Conservation (phyloP, 805 yeast species). For the Sugiyamaella chiloensis region DNA sequence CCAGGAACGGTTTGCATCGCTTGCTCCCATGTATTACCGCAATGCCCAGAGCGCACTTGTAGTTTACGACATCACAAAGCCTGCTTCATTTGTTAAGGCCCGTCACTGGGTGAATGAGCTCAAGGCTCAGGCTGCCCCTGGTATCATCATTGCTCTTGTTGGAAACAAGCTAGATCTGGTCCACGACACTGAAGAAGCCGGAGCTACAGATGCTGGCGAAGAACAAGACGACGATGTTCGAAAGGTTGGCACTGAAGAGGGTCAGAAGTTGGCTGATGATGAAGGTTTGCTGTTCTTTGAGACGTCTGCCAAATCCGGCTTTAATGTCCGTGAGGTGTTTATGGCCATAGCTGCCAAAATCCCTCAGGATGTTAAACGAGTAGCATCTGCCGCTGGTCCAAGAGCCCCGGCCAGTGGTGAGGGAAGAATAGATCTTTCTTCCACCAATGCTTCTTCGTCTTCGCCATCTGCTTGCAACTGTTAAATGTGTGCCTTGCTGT, state of each 20-base stretch:
- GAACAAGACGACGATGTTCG: slow-evolving; percentile 42
- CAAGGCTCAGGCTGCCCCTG: slow-evolving; percentile 92
- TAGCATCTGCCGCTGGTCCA: slow-evolving; percentile 4
- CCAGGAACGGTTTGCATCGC: slow-evolving; percentile 91
- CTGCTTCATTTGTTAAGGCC: slow-evolving; percentile 91
- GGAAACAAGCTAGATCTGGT: slow-evolving; percentile 89
- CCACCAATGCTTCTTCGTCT: not conserved
- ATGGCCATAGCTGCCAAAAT: slow-evolving; percentile 84
- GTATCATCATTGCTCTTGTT: slow-evolving; percentile 86
- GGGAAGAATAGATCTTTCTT: slow-evolving; percentile 19
- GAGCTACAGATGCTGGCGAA: slow-evolving; percentile 22
- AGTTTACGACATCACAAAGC: slow-evolving; percentile 92
- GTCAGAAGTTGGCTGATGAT: slow-evolving; percentile 81
- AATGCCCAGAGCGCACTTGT: slow-evolving; percentile 97
- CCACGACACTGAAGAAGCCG: slow-evolving; percentile 28
- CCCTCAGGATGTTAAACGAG: slow-evolving; percentile 47
- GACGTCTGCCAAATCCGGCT: slow-evolving; percentile 77
- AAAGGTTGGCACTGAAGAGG: slow-evolving; percentile 84
- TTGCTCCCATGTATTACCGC: slow-evolving; percentile 96
- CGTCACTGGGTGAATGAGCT: slow-evolving; percentile 97
- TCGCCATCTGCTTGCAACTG: slow-evolving; percentile 19
- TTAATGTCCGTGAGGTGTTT: slow-evolving; percentile 87
- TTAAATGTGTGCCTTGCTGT: no score
- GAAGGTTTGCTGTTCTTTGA: slow-evolving; percentile 89
- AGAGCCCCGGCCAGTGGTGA: slow-evolving; percentile 10